Base-by-base conservation (phyloP, 805 yeast genomes). In the Wickerhamomyces alni region DNA sequence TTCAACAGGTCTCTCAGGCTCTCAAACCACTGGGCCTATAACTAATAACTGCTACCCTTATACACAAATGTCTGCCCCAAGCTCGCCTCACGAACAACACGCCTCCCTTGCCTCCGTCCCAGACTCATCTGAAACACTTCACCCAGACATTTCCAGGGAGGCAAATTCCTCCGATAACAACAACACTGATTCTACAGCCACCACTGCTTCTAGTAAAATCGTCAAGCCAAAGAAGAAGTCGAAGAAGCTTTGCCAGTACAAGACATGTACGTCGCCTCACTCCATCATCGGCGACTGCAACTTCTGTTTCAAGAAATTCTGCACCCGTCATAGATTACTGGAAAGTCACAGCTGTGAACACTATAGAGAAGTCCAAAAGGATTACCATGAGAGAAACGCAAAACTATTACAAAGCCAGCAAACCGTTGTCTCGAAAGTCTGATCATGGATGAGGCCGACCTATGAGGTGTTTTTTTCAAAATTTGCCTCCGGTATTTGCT, bases 321-420 rank as follows among this genome's bases (percentile, higher is more conserved):
- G 86, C 50, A 78, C 84, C 11, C 75, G 74, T 50, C 86, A 79
- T 62, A 64, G 86, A 40, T 61, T 79, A 41, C 60, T 79, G 46
- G 86, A 79, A 57, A 74, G 75, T 50, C 86, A 79, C 55, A 53
- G 63, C 43, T 79, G 86, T 53, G 67, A 67, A 33, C 83, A 80
- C 19, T 69, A 79, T 45, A 78, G 75, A 50, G 65, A 57, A 39
- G 79, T 82, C 54, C 77, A 77, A 57, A 78, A 72, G 41, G 71
- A 65, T 40, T 77, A 77, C 36, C 82, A 77, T 50, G 82, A 76
- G 50, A 66, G 77, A 46, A 79, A 79, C 52, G 85, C 84, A 38
- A 62, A 72, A 58, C 77, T 77, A 59, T 65, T 79, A 36, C 74
- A 76, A 47, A 69, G 70, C 46, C 83, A 79, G 54, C 76, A 77